Base-by-base conservation (phyloP, 2,329 filamentous ascomycete genomes). In the Periconia digitata region DNA sequence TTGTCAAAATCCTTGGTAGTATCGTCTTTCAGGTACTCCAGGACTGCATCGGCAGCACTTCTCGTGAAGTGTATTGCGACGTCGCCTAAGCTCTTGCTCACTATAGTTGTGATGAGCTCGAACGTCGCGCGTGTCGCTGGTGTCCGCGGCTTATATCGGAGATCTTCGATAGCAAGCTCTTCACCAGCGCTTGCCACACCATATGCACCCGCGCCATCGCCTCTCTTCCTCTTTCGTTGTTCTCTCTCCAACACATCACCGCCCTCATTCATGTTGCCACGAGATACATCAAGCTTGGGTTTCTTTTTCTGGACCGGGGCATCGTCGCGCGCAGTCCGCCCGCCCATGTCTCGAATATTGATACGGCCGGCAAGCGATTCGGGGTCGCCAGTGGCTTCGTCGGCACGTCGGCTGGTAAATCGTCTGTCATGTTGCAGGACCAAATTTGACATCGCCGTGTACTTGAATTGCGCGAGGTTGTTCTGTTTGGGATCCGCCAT, bases 361-460 rank as follows among this genome's bases (percentile, higher is more conserved):
- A 99, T 86, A 61, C 92, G 87, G 46, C 94, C 94, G 48, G 94
- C 95, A 50, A 99, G 84, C 49, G 95, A 99, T 77, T 99, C 94
- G 43, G 94, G 95, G 72, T 99, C 94, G 64, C 94, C 94, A 43
- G 92, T 97, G 56, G 90, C 86, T 77, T 99, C 95, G 75, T 99
- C 92, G 62, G 86, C 91, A 65, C 91, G 86, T 72, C 94, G 86
- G 56, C 90, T 90, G 64, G 95, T 87, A 72, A 99, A 97, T 64
- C 94, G 87, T 77, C 92, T 87, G 79, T 99, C 94, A 78, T 91
- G 92, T 89, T 99, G 94, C 84, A 99, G 90, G 71, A 99, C 94
- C 90, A 99, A 87, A 85, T 99, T 99, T 78, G 94, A 99, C 94
- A 99, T 97, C 74, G 90, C 91, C 85, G 91, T 91, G 84, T 96